These are phyloP conservation scores for Blastomyces percursus DNA, from an alignment of 2,329 filamentous ascomycete species.

Conservation along the genomic window DNA sequence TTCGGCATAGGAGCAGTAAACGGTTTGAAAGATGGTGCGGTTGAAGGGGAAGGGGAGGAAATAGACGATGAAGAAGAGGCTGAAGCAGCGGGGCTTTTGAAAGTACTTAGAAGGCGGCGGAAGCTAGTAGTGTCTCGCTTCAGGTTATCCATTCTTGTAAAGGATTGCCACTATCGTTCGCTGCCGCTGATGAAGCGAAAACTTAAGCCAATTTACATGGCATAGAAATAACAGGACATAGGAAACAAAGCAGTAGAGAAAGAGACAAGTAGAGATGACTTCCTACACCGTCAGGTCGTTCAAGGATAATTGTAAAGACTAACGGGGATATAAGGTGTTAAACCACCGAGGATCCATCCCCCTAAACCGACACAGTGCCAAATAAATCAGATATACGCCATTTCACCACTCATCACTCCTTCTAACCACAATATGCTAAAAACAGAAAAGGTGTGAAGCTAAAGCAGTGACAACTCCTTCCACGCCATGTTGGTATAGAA, in stretches of 20 bases:
- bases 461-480: neutral
- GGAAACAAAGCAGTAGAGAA: neutral
- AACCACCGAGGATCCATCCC: neutral
- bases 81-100: neutral
- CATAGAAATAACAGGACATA: neutral
- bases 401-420: neutral
- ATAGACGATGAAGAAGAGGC: neutral
- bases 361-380: neutral
- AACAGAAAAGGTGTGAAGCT: neutral
- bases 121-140: neutral
- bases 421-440: neutral
- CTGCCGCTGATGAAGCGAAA: neutral
- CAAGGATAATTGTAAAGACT: neutral
- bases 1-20: neutral
- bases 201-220: neutral
- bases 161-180: neutral
- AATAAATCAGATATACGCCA: neutral
- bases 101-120: conserved; percentile 2
- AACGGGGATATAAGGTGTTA: neutral
- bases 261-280: neutral
- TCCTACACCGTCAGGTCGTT: neutral
- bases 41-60: neutral
- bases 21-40: neutral
- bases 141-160: neutral
- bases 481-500: neutral